Evolutionary conservation across 306 rosid species (phyloP).

Genomic region (Sphenostylis stenocarpa): DNA sequence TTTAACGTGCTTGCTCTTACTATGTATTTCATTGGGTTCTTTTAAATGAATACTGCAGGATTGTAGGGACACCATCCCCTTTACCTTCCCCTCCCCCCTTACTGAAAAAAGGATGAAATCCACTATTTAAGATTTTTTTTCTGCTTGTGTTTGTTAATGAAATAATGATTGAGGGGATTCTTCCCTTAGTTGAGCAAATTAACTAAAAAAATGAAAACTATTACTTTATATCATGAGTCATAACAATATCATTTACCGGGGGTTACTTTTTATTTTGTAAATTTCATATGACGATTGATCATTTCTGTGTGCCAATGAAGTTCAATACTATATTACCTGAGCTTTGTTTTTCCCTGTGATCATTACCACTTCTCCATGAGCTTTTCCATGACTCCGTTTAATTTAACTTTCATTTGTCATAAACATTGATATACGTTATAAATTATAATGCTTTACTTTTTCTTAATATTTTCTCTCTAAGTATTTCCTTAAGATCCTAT

Average conservation of each 20-base stretch:
- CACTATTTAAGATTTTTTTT: background rate
- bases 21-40: background rate
- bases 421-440: background rate
- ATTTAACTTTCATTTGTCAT: background rate
- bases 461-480: too few species aligned
- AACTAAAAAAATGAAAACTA: background rate
- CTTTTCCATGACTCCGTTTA: background rate
- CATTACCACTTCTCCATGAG: background rate
- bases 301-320: background rate
- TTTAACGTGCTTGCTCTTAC: background rate
- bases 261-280: background rate
- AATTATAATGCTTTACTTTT: background rate
- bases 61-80: background rate
- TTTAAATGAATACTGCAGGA: background rate
- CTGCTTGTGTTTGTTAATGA: background rate
- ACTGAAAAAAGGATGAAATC: background rate
- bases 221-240: background rate
- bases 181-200: background rate
- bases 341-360: background rate
- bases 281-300: background rate
- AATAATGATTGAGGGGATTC: background rate
- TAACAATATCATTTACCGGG: background rate
- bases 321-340: background rate
- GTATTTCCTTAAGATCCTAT: background rate
- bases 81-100: background rate